Evolutionary conservation across 192 early-diverging fungal genomes (phyloP).

Genomic region (Coemansia sp.): DNA sequence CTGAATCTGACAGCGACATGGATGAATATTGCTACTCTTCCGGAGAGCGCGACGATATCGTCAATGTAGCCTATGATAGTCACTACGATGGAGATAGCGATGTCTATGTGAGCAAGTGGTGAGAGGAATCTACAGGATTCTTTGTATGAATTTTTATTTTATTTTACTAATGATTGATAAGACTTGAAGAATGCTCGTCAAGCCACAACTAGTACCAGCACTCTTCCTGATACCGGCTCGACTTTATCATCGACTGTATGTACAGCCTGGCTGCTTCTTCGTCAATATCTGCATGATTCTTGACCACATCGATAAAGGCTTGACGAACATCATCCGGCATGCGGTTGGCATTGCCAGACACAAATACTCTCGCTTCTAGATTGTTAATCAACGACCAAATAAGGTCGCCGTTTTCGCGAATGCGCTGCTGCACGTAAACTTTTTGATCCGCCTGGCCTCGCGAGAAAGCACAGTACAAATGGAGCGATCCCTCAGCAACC

Average conservation of each 20-base stretch:
- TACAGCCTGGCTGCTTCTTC: slow-evolving; percentile 4
- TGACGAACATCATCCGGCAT: slow-evolving; percentile 45
- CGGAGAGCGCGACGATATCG: slow-evolving; percentile 21
- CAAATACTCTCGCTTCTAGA: slow-evolving; percentile 59
- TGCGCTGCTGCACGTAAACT: slow-evolving; percentile 41
- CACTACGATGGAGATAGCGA: slow-evolving; percentile 9
- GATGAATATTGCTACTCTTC: slow-evolving; percentile 33
- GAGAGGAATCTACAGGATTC: not conserved
- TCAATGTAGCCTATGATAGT: not conserved
- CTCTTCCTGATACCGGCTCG: slow-evolving; percentile 78
- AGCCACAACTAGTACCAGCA: slow-evolving; percentile 62
- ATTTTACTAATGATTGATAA: slow-evolving; percentile 5
- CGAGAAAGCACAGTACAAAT: slow-evolving; percentile 79
- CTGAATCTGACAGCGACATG: slow-evolving; percentile 25
- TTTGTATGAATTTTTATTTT: slow-evolving; percentile 7
- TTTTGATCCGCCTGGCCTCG: slow-evolving; percentile 61
- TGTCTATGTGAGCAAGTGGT: not conserved
- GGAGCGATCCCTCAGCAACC: slow-evolving; percentile 52
- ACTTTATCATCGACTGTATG: slow-evolving; percentile 58
- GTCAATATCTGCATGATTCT: not conserved
- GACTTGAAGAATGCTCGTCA: not conserved
- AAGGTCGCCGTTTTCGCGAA: slow-evolving; percentile 25
- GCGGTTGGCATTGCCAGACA: slow-evolving; percentile 66
- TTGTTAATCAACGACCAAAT: slow-evolving; percentile 67
- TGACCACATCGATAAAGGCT: slow-evolving; percentile 29